phyloP scores from a whole-genome alignment of 306 rosid species.

The Luffa aegyptiaca region DNA sequence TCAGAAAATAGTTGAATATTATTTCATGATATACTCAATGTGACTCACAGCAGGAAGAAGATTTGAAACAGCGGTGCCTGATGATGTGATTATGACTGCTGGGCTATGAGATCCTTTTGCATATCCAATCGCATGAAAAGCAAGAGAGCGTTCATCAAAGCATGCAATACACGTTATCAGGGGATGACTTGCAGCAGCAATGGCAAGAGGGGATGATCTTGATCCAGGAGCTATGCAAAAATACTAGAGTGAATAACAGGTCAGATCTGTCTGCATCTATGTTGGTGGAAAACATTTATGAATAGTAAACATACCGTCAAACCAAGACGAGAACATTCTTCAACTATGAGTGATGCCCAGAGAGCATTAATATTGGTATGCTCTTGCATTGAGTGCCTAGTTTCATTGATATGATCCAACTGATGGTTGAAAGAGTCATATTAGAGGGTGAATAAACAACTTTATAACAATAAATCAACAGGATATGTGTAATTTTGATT shows the following conservation, averaged over 20 bases:
- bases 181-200: constrained; percentile 88
- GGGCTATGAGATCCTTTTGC: constrained; percentile 87
- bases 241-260: constrained; percentile 54
- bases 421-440: constrained; percentile 42
- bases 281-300: constrained; percentile 8
- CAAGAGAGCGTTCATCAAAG: constrained; percentile 91
- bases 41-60: constrained; percentile 94
- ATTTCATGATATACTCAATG: not conserved
- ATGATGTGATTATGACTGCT: constrained; percentile 85
- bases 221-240: constrained; percentile 98
- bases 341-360: constrained; percentile 89
- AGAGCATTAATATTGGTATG: constrained; percentile 73
- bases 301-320: constrained; percentile 58
- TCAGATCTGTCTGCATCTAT: constrained; percentile 23
- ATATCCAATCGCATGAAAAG: constrained; percentile 95
- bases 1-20: not conserved
- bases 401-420: constrained; percentile 47
- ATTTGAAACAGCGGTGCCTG: constrained; percentile 97
- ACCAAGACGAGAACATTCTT: constrained; percentile 94
- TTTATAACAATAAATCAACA: not conserved
- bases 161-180: constrained; percentile 65
- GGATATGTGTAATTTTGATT: not conserved
- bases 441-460: not conserved
- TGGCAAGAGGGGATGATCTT: constrained; percentile 94
- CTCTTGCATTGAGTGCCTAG: constrained; percentile 29